phyloP scores from a whole-genome alignment of 139 green algal genomes.

The Haematococcus lacustris region DNA sequence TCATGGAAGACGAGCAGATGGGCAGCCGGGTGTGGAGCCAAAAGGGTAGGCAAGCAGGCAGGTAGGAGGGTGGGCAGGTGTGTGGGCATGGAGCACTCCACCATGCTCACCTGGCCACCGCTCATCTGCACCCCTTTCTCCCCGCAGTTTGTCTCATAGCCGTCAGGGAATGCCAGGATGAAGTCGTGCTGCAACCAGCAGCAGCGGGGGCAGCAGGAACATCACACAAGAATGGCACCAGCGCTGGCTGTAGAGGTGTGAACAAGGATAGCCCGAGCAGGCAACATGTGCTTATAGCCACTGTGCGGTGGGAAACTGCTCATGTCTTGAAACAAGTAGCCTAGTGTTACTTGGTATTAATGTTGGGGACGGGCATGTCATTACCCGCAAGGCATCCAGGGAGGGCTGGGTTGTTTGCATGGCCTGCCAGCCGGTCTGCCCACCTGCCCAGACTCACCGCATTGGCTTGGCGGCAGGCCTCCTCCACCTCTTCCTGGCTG shows the following conservation, averaged over 20 bases:
- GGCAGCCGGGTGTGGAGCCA: too few relatives aligned
- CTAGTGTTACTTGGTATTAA: background rate
- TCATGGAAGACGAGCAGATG: too few relatives aligned
- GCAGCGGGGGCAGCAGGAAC: too few relatives aligned
- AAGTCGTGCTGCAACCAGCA: slow-evolving; percentile 6
- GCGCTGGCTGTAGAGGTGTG: too few relatives aligned
- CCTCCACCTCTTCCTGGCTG: slow-evolving; percentile 51
- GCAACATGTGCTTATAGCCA: too few relatives aligned
- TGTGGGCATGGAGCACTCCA: too few relatives aligned
- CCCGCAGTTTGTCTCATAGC: slow-evolving; percentile 79
- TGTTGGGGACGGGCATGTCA: background rate
- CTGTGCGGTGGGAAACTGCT: too few relatives aligned
- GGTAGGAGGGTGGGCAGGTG: too few relatives aligned
- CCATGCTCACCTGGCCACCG: slow-evolving; percentile 84
- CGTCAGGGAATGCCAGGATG: slow-evolving; percentile 65
- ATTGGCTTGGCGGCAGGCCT: slow-evolving; percentile 57
- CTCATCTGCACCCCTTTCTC: slow-evolving; percentile 72
- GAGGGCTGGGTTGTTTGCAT: slow-evolving; percentile 80
- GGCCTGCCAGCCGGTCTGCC: slow-evolving; percentile 48
- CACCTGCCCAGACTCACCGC: slow-evolving; percentile 38
- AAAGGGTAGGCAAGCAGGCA: too few relatives aligned
- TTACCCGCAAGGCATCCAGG: background rate
- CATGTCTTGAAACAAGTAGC: background rate
- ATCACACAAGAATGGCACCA: too few relatives aligned
- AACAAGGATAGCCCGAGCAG: too few relatives aligned